Percentiles rank a stretch among this genome's conserved stretches.
These are phyloP conservation scores for Arabidopsis thaliana DNA, from an alignment of 345 rosid genomes.

Conservation along the genomic window TAIR10.1 NC_003076.8:1969501-1970000, in stretches of 20 bases:
- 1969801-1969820: not conserved
- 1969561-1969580: slow-evolving; percentile 16
- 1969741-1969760: slow-evolving; percentile 8
- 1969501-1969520: not conserved
- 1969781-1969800: not conserved
- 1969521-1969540: not conserved
- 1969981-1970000: slow-evolving; percentile 41
- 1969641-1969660: not conserved
- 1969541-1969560: not conserved
- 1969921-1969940: slow-evolving; percentile 1
- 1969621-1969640: slow-evolving; percentile 4
- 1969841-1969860: not conserved
- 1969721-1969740: too few species aligned
- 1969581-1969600: slow-evolving; percentile 22
- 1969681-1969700: slow-evolving; percentile 16
- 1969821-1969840: slow-evolving; percentile 1
- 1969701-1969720: not conserved
- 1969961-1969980: slow-evolving; percentile 33
- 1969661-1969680: not conserved
- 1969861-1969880: slow-evolving; percentile 1
- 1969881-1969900: not conserved
- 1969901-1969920: slow-evolving; percentile 27
- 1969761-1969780: not conserved
- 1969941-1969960: slow-evolving; percentile 33
- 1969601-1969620: not conserved